Base-by-base conservation (phyloP, 345 rosid species). In the Eutrema yunnanense region DNA sequence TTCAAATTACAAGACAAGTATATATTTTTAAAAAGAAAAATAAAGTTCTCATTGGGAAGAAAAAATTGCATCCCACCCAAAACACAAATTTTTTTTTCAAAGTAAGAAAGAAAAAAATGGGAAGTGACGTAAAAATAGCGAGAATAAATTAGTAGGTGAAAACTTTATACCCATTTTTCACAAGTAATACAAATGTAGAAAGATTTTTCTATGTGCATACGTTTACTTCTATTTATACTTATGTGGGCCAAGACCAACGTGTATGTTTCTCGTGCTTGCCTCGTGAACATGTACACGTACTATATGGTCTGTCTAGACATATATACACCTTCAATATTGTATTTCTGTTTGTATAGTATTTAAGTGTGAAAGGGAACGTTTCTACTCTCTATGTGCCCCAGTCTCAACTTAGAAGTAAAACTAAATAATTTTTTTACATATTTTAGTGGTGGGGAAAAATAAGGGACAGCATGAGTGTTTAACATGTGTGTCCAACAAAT, bases 401-500 rank as follows among this genome's bases (percentile, higher is more conserved):
- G 49, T 26, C 32, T 26, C 5, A 73, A 43, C 27, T 19, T 34
- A 13, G 3, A 34, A 34, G 16, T 41, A 32, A 51, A n/a, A 63
- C 14, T 6, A 32, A 2, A 52, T 29, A 50, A 22, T 22, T 43
- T 46, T 30, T n/a, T 13, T n/a, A 12, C 7, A 37, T 46, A 46
- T 56, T 8, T 40, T 38, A 61, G 73, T 60, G 6, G 33, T 67
- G 64, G 54, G 69, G 52, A 22, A 38, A 5, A 27, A 53, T 6
- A 42, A 38, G 26, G 30, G 74, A 75, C 65, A 70, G 0, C 66
- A 71, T 70, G 71, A 64, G 75, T 70, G 75, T 55, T 69, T 38
- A 63, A 55, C 72, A 76, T 70, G 75, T 48, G 75, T 62, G 43
- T 32, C 71, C 69, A 65, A 46, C 58, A 26, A 36, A 26, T 46